These are phyloP conservation scores for Talaromyces ruber DNA, from an alignment of 495 filamentous ascomycete species.

Conservation along the genomic window DNA sequence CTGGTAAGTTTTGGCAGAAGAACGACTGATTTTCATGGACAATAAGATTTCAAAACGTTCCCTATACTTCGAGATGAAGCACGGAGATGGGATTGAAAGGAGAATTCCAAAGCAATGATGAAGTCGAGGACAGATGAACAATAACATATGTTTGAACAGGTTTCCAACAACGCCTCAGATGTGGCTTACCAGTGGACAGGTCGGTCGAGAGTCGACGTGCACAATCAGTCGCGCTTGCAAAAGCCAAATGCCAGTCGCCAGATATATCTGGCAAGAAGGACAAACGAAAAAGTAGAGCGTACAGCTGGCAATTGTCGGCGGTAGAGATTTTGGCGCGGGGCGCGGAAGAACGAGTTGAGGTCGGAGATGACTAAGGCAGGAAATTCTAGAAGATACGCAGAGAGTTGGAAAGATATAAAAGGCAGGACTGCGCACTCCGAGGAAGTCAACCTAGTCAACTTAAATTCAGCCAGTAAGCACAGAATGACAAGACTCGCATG, in stretches of 20 bases:
- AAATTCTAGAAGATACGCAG: conserved; percentile 1
- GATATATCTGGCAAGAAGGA: not conserved
- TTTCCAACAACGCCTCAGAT: not conserved
- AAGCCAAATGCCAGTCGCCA: not conserved
- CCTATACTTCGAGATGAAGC: not conserved
- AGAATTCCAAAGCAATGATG: not conserved
- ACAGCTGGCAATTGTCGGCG: not conserved
- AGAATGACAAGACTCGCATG: not conserved
- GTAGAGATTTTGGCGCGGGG: conserved; percentile 2
- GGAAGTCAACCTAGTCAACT: not conserved
- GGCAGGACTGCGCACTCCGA: not conserved
- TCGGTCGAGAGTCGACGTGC: not conserved
- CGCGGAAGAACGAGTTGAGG: not conserved
- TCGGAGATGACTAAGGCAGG: conserved; percentile 1
- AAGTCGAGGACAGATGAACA: not conserved
- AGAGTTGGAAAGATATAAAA: not conserved
- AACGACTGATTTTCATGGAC: not conserved
- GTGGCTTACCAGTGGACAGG: not conserved
- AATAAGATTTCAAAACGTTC: not conserved
- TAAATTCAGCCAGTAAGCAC: not conserved
- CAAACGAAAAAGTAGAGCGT: not conserved
- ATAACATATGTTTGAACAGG: not conserved
- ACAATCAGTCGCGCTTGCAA: not conserved
- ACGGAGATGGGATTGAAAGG: not conserved
- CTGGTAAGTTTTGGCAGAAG: not conserved